Percentiles rank a stretch among this genome's conserved stretches.
Conservation (phyloP, 2,329 filamentous ascomycete species). For the Chalaropsis ovoidea region DNA sequence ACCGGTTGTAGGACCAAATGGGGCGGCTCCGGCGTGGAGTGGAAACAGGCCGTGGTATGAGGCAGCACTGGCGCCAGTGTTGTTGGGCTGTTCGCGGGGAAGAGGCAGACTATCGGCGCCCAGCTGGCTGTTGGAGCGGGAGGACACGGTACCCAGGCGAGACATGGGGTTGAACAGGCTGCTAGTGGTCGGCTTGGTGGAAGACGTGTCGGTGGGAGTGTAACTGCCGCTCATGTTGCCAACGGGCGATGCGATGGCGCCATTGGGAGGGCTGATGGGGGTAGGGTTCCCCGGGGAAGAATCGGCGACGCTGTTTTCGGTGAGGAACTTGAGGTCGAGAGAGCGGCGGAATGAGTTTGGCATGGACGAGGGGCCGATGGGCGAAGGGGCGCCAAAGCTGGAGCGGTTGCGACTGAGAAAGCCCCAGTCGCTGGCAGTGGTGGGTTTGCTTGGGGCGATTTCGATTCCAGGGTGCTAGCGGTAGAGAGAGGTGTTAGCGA, state of each 20-base stretch:
- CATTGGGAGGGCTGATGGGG: constrained; percentile 25
- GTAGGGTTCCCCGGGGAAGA: constrained; percentile 14
- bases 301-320: constrained; percentile 33
- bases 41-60: constrained; percentile 30
- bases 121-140: constrained; percentile 19
- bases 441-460: constrained; percentile 35
- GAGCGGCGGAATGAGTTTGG: constrained; percentile 44
- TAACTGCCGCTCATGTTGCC: constrained; percentile 21
- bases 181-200: not conserved
- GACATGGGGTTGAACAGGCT: constrained; percentile 23
- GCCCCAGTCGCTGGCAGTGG: constrained; percentile 33
- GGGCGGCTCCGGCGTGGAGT: constrained; percentile 67
- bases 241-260: constrained; percentile 17
- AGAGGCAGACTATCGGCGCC: constrained; percentile 17
- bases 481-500: constrained; percentile 7
- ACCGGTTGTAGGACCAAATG: constrained; percentile 57
- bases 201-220: constrained; percentile 11
- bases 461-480: constrained; percentile 25
- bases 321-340: constrained; percentile 44
- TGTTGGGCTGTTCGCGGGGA: constrained; percentile 15
- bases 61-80: constrained; percentile 23
- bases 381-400: constrained; percentile 17
- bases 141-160: constrained; percentile 21
- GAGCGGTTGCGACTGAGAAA: constrained; percentile 18
- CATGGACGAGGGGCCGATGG: constrained; percentile 23